Percentiles rank a stretch among this genome's conserved stretches.
phyloP scores from a whole-genome alignment of 108 stramenopile species.

The Pseudonitzschia multistriata region DNA sequence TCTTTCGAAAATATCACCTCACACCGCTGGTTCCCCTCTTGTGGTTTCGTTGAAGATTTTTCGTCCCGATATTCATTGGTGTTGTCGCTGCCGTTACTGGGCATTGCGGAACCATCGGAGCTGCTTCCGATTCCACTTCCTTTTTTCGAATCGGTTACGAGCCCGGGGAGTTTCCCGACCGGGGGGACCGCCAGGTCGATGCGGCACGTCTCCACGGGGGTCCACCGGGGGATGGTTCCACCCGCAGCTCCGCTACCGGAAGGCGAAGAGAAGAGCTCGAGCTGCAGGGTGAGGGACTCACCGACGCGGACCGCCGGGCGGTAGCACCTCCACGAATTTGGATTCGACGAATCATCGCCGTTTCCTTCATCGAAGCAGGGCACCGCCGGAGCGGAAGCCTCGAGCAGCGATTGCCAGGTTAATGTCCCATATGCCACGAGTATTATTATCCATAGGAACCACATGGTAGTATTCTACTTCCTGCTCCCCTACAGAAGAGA shows the following conservation, averaged over 20 bases:
- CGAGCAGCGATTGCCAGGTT: constrained; percentile 26
- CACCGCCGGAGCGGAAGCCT: constrained; percentile 14
- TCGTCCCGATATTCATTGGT: background rate
- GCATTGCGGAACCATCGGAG: no score
- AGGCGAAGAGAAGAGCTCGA: background rate
- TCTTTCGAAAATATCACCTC: constrained; percentile 20
- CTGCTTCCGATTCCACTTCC: no score
- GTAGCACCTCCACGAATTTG: background rate
- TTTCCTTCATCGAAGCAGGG: no score
- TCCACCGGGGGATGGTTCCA: constrained; percentile 12
- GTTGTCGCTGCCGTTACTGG: background rate
- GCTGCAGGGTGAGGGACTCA: background rate
- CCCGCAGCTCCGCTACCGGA: background rate
- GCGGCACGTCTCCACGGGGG: constrained; percentile 15
- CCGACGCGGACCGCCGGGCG: constrained; percentile 7
- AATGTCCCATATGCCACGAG: constrained; percentile 13
- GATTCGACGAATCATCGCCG: background rate
- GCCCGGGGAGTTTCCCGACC: constrained; percentile 18
- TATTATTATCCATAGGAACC: constrained; percentile 23
- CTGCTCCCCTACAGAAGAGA: no score
- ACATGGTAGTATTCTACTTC: constrained; percentile 2
- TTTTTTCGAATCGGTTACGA: no score
- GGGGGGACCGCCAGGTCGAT: constrained; percentile 22
- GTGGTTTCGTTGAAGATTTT: background rate
- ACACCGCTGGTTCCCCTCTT: constrained; percentile 15